Conservation (phyloP, 139 green algal species). For the Chlamydomonas asymmetrica region DNA sequence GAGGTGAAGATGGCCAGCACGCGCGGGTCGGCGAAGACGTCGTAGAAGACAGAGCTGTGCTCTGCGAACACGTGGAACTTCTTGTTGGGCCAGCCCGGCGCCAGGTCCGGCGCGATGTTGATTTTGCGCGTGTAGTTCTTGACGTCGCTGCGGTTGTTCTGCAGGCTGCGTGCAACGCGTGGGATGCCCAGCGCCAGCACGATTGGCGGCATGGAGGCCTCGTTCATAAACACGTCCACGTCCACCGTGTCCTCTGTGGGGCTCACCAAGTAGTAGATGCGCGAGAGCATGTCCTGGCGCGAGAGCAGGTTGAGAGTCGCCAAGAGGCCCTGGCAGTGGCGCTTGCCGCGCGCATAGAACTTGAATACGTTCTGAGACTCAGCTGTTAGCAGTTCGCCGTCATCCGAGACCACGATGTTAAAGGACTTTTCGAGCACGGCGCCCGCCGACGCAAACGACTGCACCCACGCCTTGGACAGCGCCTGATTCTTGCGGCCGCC, state of each 20-base stretch:
- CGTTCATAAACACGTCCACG: slow-evolving; percentile 47
- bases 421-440: slow-evolving; percentile 23
- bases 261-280: slow-evolving; percentile 15
- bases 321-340: slow-evolving; percentile 47
- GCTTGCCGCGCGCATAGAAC: slow-evolving; percentile 42
- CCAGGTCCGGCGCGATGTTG: no score
- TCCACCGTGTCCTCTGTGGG: slow-evolving; percentile 9
- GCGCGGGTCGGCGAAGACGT: slow-evolving; percentile 31
- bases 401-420: background rate
- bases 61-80: slow-evolving; percentile 27
- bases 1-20: slow-evolving; percentile 9
- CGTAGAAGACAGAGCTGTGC: slow-evolving; percentile 30
- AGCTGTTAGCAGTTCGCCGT: no score
- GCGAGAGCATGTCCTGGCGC: slow-evolving; percentile 38
- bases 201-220: slow-evolving; percentile 46
- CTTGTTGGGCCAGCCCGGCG: slow-evolving; percentile 9
- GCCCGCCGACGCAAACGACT: no score
- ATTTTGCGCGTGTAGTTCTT: no score
- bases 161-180: slow-evolving; percentile 10
- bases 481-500: no score
- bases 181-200: slow-evolving; percentile 40
- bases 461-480: no score
- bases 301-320: slow-evolving; percentile 39
- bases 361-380: slow-evolving; percentile 38
- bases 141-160: slow-evolving; percentile 16